A percentile compares a stretch with the other conserved stretches of the same genome.
Conservation (phyloP, 2,329 filamentous ascomycete genomes). For the Talaromyces marneffei region DNA sequence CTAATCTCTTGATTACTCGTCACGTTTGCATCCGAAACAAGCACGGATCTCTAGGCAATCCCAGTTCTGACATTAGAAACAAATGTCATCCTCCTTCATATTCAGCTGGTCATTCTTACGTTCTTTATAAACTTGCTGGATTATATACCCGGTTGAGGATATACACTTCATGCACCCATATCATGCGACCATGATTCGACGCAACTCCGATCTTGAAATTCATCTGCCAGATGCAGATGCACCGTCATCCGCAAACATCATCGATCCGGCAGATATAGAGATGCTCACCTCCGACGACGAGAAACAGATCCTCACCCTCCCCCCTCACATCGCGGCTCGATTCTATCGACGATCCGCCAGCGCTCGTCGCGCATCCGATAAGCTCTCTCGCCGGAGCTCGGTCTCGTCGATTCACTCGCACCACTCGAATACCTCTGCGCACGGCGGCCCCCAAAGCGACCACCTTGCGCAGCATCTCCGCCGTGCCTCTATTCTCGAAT, state of each 20-base stretch:
- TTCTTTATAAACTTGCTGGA: background rate
- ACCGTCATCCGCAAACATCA: slow-evolving; percentile 21
- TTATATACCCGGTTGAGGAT: background rate
- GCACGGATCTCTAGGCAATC: no score
- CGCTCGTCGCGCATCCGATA: slow-evolving; percentile 55
- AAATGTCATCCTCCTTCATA: background rate
- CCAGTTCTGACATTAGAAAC: background rate
- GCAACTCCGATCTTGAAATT: slow-evolving; percentile 39
- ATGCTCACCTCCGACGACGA: slow-evolving; percentile 37
- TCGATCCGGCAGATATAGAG: slow-evolving; percentile 31
- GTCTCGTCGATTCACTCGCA: slow-evolving; percentile 60
- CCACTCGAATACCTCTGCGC: slow-evolving; percentile 48
- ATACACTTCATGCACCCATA: background rate
- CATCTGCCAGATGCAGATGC: slow-evolving; percentile 33
- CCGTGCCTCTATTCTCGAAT: slow-evolving; percentile 60
- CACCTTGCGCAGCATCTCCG: slow-evolving; percentile 61
- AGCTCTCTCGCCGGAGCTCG: slow-evolving; percentile 60
- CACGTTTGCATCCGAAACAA: slow-evolving; percentile 14
- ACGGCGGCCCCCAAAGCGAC: slow-evolving; percentile 49
- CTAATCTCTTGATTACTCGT: slow-evolving; percentile 1
- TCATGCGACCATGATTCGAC: slow-evolving; percentile 31
- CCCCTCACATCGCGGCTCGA: slow-evolving; percentile 57
- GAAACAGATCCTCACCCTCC: slow-evolving; percentile 44
- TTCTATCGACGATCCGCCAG: slow-evolving; percentile 52
- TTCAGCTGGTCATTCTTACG: background rate